These are phyloP conservation scores for Capsella rubella DNA, from an alignment of 441 rosid species.

Conservation along the genomic window DNA sequence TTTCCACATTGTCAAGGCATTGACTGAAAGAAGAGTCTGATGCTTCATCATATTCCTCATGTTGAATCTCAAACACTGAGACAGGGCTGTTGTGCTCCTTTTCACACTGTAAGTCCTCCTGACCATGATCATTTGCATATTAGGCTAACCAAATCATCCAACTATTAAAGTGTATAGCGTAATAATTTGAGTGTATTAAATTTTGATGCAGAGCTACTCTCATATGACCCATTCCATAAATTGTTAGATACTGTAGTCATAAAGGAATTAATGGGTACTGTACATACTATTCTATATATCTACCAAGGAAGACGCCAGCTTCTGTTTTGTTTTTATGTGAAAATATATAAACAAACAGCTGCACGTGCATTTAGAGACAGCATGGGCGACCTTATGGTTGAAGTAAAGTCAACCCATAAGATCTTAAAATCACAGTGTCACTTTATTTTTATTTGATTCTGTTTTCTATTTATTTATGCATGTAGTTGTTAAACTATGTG, in stretches of 20 bases:
- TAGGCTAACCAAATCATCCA: constrained; percentile 21
- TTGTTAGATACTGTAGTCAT: constrained; percentile 13
- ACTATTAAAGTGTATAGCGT: not conserved
- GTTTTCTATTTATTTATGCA: constrained; percentile 32
- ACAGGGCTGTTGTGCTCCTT: constrained; percentile 57
- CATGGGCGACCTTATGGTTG: constrained; percentile 40
- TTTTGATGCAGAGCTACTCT: constrained; percentile 17
- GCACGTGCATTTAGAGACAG: constrained; percentile 46
- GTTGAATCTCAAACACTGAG: constrained; percentile 55
- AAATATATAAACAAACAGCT: constrained; percentile 25
- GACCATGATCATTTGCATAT: constrained; percentile 42
- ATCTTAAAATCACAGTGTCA: constrained; percentile 28
- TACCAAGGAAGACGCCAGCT: constrained; percentile 38
- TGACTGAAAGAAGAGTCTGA: constrained; percentile 49
- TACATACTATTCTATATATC: constrained; percentile 16
- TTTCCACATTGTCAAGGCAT: constrained; percentile 50
- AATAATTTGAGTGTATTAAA: not conserved
- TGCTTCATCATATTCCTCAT: constrained; percentile 53
- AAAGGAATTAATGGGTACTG: not conserved
- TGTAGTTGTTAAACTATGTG: constrained; percentile 17
- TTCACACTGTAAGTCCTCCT: constrained; percentile 47
- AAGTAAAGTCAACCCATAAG: constrained; percentile 47
- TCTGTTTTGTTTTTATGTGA: constrained; percentile 38
- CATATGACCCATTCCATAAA: not conserved
- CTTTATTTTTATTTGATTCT: constrained; percentile 30